Conservation (phyloP, 2,329 filamentous ascomycete genomes). For the Claviceps sp. region DNA sequence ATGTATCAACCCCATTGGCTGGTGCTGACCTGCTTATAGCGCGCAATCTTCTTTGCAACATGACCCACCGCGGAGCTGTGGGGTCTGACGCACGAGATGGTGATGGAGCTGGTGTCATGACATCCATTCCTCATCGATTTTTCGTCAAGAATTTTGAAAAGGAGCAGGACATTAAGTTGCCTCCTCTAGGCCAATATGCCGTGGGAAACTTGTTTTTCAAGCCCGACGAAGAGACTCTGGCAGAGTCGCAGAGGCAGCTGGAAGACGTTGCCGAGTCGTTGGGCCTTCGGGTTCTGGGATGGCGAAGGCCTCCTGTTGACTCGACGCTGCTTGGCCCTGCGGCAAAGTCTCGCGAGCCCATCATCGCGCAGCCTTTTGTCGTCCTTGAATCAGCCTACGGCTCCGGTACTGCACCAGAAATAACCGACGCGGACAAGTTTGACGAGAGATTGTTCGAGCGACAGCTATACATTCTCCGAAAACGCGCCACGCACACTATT, state of each 20-base stretch:
- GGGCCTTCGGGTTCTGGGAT: conserved; percentile 82
- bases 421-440: conserved; percentile 65
- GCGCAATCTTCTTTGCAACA: conserved; percentile 85
- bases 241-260: conserved; percentile 83
- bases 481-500: conserved; percentile 88
- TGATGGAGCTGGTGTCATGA: conserved; percentile 98
- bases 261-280: conserved; percentile 84
- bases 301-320: conserved; percentile 91
- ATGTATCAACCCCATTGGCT: not conserved
- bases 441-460: conserved; percentile 80
- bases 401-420: conserved; percentile 62
- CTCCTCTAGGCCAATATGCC: conserved; percentile 83
- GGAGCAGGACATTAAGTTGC: conserved; percentile 77
- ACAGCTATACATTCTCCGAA: conserved; percentile 87
- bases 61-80: conserved; percentile 98
- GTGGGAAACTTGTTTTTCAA: conserved; percentile 98
- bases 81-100: conserved; percentile 96
- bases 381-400: conserved; percentile 80
- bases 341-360: conserved; percentile 84
- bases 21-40: conserved; percentile 1
- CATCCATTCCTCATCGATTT: conserved; percentile 94
- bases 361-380: conserved; percentile 90
- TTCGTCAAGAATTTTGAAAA: conserved; percentile 97
- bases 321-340: conserved; percentile 86
- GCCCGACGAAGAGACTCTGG: conserved; percentile 78